Percentiles rank a stretch among this genome's conserved stretches.
These are phyloP conservation scores for Pyrus hybrid DNA, from an alignment of 331 rosid species.

Conservation along the genomic window DNA sequence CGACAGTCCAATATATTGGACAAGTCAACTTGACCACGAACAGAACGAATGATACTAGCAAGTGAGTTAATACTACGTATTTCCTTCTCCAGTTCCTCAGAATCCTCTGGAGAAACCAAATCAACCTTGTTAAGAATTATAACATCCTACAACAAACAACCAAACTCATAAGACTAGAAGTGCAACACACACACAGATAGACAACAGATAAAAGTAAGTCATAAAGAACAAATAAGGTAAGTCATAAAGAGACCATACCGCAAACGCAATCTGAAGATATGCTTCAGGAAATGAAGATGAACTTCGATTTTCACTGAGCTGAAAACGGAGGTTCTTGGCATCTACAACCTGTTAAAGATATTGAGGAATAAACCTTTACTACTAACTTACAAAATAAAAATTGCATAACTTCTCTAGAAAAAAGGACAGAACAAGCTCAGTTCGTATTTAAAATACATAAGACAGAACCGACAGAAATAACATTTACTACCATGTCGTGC, in stretches of 20 bases:
- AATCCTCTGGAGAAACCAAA: constrained; percentile 74
- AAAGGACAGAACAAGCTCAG: not conserved
- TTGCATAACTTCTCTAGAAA: not conserved
- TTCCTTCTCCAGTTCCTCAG: constrained; percentile 77
- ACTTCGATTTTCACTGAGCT: constrained; percentile 51
- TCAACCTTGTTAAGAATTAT: constrained; percentile 95
- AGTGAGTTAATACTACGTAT: constrained; percentile 76
- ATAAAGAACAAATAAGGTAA: not conserved
- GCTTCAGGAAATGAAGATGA: constrained; percentile 91
- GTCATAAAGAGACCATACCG: constrained; percentile 39
- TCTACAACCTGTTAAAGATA: constrained; percentile 59
- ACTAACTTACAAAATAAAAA: not conserved
- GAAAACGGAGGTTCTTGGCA: constrained; percentile 77
- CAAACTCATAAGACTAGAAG: constrained; percentile 18
- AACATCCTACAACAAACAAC: constrained; percentile 62
- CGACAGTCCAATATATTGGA: constrained; percentile 64
- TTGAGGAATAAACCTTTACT: constrained; percentile 4
- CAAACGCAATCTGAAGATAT: constrained; percentile 79
- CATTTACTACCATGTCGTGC: not conserved
- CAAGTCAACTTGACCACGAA: constrained; percentile 75
- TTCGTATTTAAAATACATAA: not conserved
- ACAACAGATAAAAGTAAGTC: not conserved
- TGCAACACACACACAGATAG: constrained; percentile 1
- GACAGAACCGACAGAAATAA: not conserved
- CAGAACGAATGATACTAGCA: constrained; percentile 59